Conservation (phyloP, 2,329 filamentous ascomycete species). For the Gremmenia infestans region DNA sequence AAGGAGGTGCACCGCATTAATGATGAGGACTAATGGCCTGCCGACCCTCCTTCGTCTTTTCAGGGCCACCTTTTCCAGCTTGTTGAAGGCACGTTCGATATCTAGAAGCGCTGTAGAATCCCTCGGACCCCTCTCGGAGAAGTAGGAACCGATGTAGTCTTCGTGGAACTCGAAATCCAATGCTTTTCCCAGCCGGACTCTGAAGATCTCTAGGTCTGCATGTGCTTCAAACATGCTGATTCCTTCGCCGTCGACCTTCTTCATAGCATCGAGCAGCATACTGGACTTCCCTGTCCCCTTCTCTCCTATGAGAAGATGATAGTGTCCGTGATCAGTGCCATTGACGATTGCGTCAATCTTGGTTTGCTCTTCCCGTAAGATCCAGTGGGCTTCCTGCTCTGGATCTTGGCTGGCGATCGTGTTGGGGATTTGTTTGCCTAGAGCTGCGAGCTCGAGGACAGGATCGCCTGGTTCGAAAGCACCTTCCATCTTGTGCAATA, state of each 20-base stretch:
- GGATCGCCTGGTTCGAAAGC: slow-evolving; percentile 92
- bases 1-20: slow-evolving; percentile 90
- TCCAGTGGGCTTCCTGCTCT: slow-evolving; percentile 59
- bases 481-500: slow-evolving; percentile 86
- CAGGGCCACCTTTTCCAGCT: slow-evolving; percentile 92
- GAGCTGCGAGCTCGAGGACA: slow-evolving; percentile 73
- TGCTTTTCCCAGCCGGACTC: slow-evolving; percentile 85
- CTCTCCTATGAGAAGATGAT: slow-evolving; percentile 87
- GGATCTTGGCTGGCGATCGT: slow-evolving; percentile 34
- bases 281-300: slow-evolving; percentile 96
- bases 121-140: slow-evolving; percentile 86
- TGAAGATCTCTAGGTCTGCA: slow-evolving; percentile 90
- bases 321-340: slow-evolving; percentile 71
- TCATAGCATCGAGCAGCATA: slow-evolving; percentile 95
- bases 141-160: slow-evolving; percentile 94
- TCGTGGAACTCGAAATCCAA: slow-evolving; percentile 96
- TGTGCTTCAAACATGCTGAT: slow-evolving; percentile 96
- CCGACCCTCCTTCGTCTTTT: slow-evolving; percentile 54
- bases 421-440: slow-evolving; percentile 50
- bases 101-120: slow-evolving; percentile 90
- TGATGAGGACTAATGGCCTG: slow-evolving; percentile 79
- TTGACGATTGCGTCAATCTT: slow-evolving; percentile 78
- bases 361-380: slow-evolving; percentile 74
- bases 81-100: slow-evolving; percentile 95
- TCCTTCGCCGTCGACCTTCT: slow-evolving; percentile 81